These are phyloP conservation scores for Coemansia sp. DNA, from an alignment of 192 early-diverging fungal genomes.

Conservation along the genomic window DNA sequence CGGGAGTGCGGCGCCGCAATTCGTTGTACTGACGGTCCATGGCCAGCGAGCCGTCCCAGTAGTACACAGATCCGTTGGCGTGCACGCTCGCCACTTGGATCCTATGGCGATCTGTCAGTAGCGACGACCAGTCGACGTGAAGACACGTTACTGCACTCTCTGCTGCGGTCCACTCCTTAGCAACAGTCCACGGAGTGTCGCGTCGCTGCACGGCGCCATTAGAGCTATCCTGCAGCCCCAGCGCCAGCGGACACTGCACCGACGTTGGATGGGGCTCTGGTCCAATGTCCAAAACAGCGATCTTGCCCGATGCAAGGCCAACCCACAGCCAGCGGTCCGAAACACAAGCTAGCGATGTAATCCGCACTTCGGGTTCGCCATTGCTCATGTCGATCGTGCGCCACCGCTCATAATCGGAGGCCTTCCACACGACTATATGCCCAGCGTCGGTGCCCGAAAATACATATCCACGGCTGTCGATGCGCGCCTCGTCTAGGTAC, in stretches of 20 bases:
- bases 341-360: conserved; percentile 46
- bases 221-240: conserved; percentile 8
- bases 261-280: conserved; percentile 11
- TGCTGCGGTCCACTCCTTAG: conserved; percentile 44
- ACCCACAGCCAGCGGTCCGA: conserved; percentile 51
- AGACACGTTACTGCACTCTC: conserved; percentile 27
- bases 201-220: conserved; percentile 6
- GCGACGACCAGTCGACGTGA: conserved; percentile 49
- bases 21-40: conserved; percentile 56
- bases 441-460: conserved; percentile 51
- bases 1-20: conserved; percentile 62
- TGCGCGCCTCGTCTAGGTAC: conserved; percentile 22
- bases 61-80: conserved; percentile 46
- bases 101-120: conserved; percentile 28
- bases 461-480: conserved; percentile 33
- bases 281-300: conserved; percentile 35
- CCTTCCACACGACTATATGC: conserved; percentile 43
- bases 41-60: conserved; percentile 51
- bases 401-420: conserved; percentile 34
- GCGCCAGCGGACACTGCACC: conserved; percentile 11
- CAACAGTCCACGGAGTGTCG: conserved; percentile 33
- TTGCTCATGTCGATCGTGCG: conserved; percentile 48
- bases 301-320: conserved; percentile 36
- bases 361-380: conserved; percentile 28
- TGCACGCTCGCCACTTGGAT: conserved; percentile 53